Conservation (phyloP, 441 rosid species). For the Populus hybrid region DNA sequence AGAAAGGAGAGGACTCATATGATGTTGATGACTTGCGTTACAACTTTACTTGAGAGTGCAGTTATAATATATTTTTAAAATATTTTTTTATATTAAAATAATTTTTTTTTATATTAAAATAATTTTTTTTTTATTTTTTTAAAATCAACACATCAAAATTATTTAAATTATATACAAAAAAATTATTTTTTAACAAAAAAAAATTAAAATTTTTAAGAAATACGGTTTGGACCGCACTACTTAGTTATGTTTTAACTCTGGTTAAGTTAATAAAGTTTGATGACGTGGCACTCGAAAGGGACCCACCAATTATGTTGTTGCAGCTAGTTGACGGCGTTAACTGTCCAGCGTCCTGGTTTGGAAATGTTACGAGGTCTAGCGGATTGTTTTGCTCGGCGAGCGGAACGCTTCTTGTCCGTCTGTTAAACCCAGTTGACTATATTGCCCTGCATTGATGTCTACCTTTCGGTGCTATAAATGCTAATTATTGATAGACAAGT, state of each 20-base stretch:
- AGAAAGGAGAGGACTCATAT: not conserved
- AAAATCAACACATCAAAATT: too few relatives aligned
- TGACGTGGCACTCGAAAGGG: constrained; percentile 13
- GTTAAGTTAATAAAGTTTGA: constrained; percentile 16
- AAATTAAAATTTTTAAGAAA: too few relatives aligned
- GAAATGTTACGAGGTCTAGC: not conserved
- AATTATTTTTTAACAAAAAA: too few relatives aligned
- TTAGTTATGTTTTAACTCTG: constrained; percentile 19
- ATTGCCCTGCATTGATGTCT: not conserved
- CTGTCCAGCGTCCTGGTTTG: not conserved
- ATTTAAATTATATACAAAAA: too few relatives aligned
- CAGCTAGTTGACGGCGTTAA: constrained; percentile 13
- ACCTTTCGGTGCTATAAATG: not conserved
- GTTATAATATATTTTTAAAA: too few relatives aligned
- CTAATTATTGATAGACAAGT: not conserved
- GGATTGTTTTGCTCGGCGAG: constrained; percentile 2
- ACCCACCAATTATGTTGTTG: constrained; percentile 3
- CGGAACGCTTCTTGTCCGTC: not conserved
- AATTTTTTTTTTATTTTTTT: too few relatives aligned
- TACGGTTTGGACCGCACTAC: too few relatives aligned
- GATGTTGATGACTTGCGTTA: not conserved
- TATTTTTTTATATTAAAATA: too few relatives aligned
- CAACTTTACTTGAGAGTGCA: too few relatives aligned
- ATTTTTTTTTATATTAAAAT: too few relatives aligned
- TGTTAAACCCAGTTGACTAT: not conserved